Evolutionary conservation across 2,329 filamentous ascomycete species (phyloP).

Genomic region (Epichloe gansuensis): DNA sequence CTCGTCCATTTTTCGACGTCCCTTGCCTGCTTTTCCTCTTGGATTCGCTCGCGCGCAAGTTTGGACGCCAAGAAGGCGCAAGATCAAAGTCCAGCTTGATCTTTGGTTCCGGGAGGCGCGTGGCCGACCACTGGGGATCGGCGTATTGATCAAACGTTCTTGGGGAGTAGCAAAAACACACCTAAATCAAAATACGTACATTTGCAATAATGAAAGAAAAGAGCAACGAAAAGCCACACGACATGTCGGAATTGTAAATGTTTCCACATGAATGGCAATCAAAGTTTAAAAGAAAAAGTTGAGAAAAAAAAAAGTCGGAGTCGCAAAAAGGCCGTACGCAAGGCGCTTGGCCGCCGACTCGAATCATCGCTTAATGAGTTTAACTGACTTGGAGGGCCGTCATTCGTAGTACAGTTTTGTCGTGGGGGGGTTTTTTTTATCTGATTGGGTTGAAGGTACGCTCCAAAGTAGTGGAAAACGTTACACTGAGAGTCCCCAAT

Average conservation of each 20-base stretch:
- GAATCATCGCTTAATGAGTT: neutral
- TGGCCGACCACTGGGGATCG: neutral
- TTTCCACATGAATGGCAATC: constrained; percentile 7
- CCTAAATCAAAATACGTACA: constrained; percentile 1
- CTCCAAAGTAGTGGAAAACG: neutral
- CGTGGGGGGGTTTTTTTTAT: neutral
- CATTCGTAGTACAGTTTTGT: constrained; percentile 5
- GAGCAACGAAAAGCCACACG: constrained; percentile 7
- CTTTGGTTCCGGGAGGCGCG: neutral
- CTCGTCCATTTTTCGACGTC: constrained; percentile 5
- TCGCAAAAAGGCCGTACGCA: neutral
- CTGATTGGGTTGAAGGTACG: neutral
- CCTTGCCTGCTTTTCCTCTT: constrained; percentile 1
- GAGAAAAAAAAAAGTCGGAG: neutral
- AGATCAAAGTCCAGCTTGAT: constrained; percentile 22
- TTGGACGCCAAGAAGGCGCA: constrained; percentile 10
- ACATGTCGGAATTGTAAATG: neutral
- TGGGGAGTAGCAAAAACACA: constrained; percentile 3
- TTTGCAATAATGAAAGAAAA: constrained; percentile 2
- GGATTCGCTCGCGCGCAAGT: constrained; percentile 3
- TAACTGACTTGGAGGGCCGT: constrained; percentile 3
- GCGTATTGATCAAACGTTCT: neutral
- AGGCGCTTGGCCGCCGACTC: neutral
- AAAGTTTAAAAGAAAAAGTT: neutral
- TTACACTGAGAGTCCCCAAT: neutral